A percentile compares a stretch with the other conserved stretches of the same genome.
Evolutionary conservation across 495 filamentous ascomycete species (phyloP).

Genomic region (Daldinia grandis): DNA sequence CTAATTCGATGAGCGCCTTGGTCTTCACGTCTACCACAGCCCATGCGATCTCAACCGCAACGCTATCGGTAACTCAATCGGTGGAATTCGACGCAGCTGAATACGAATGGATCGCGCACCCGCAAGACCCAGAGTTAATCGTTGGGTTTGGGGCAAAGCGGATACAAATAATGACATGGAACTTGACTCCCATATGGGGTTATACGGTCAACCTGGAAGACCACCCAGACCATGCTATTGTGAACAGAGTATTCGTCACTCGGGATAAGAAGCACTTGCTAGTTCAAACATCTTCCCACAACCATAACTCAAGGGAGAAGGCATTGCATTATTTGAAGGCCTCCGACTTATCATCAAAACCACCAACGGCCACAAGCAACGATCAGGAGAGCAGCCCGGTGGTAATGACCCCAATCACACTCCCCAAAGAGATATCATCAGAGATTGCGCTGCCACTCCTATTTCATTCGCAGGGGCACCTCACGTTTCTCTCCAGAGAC

Average conservation of each 20-base stretch:
- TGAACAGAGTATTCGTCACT: constrained; percentile 10
- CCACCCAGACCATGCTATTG: neutral
- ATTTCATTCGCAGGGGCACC: neutral
- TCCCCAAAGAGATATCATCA: constrained; percentile 2
- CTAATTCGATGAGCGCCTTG: neutral
- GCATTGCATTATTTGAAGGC: constrained; percentile 7
- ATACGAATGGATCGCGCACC: constrained; percentile 39
- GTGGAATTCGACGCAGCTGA: constrained; percentile 10
- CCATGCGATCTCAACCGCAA: constrained; percentile 7
- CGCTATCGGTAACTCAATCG: neutral
- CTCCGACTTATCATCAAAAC: neutral
- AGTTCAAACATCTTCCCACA: neutral
- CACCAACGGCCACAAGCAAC: neutral
- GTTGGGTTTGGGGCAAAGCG: constrained; percentile 32
- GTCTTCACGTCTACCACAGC: neutral
- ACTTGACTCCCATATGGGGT: neutral
- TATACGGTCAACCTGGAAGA: neutral
- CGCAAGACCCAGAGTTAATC: constrained; percentile 35
- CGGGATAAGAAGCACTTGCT: constrained; percentile 12
- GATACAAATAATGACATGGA: constrained; percentile 24
- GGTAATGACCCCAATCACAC: neutral
- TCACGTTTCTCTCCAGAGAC: constrained; percentile 1
- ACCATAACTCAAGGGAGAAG: neutral
- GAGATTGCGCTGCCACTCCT: neutral
- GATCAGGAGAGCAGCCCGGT: neutral